A percentile compares a stretch with the other conserved stretches of the same genome.
Evolutionary conservation across 805 yeast genomes (phyloP).

Genomic region (Candida ascalaphidarum): DNA sequence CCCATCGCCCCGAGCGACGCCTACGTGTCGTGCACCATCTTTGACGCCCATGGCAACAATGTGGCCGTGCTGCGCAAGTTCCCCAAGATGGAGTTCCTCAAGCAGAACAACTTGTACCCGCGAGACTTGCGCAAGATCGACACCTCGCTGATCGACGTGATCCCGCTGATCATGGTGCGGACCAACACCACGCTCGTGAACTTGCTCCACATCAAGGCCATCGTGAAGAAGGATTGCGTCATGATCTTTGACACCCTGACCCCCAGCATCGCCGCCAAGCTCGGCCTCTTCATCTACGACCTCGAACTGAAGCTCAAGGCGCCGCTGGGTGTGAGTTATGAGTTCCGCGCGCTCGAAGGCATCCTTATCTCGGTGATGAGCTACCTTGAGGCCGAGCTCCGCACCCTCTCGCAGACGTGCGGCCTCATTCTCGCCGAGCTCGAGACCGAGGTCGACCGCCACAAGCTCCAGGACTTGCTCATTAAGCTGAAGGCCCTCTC

Average conservation of each 20-base stretch:
- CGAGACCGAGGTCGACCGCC: slow-evolving; percentile 75
- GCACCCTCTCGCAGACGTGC: slow-evolving; percentile 47
- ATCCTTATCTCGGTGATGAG: slow-evolving; percentile 77
- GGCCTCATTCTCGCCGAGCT: slow-evolving; percentile 58
- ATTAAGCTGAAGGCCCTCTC: slow-evolving; percentile 65
- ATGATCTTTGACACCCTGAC: slow-evolving; percentile 74
- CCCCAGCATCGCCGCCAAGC: slow-evolving; percentile 56
- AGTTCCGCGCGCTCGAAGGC: slow-evolving; percentile 76
- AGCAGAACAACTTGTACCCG: slow-evolving; percentile 68
- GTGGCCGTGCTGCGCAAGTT: slow-evolving; percentile 63
- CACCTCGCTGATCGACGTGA: slow-evolving; percentile 63
- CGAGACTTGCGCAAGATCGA: slow-evolving; percentile 85
- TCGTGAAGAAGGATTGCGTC: slow-evolving; percentile 73
- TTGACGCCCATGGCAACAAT: slow-evolving; percentile 63
- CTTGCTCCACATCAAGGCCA: slow-evolving; percentile 79
- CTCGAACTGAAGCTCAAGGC: slow-evolving; percentile 60
- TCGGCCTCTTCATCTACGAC: slow-evolving; percentile 80
- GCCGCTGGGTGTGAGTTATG: slow-evolving; percentile 38
- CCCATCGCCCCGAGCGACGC: slow-evolving; percentile 42
- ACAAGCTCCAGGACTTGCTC: slow-evolving; percentile 61
- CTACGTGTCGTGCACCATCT: slow-evolving; percentile 71
- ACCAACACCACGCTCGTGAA: slow-evolving; percentile 72
- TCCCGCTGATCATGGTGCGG: slow-evolving; percentile 82
- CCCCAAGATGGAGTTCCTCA: slow-evolving; percentile 63
- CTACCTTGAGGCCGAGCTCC: slow-evolving; percentile 67